These are phyloP conservation scores for Musa troglodytarum DNA, from an alignment of 176 grass and related monocot species.

Conservation along the genomic window DNA sequence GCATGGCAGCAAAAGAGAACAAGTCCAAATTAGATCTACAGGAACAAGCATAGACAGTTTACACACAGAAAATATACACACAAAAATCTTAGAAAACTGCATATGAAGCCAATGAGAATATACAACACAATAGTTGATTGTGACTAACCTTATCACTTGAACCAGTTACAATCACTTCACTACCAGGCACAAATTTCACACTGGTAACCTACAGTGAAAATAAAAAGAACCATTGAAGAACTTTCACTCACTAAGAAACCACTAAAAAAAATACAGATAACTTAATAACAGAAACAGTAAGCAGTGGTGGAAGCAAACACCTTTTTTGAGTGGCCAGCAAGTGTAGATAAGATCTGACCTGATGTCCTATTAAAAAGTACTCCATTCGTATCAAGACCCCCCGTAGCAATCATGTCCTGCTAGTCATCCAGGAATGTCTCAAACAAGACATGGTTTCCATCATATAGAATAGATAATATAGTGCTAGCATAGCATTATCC, in stretches of 20 bases:
- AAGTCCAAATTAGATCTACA: too few relatives aligned
- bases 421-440: slow-evolving; percentile 1
- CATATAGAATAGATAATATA: too few relatives aligned
- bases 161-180: slow-evolving; percentile 66
- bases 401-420: slow-evolving; percentile 92
- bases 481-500: too few relatives aligned
- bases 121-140: too few relatives aligned
- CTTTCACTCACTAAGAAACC: neutral
- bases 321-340: slow-evolving; percentile 96
- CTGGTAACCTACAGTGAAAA: slow-evolving; percentile 51
- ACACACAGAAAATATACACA: too few relatives aligned
- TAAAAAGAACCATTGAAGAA: slow-evolving; percentile 4
- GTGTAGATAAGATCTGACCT: slow-evolving; percentile 90
- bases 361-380: slow-evolving; percentile 85
- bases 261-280: neutral
- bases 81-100: too few relatives aligned
- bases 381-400: slow-evolving; percentile 84
- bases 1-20: too few relatives aligned
- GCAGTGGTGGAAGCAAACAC: slow-evolving; percentile 22
- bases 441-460: too few relatives aligned
- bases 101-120: neutral
- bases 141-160: slow-evolving; percentile 79
- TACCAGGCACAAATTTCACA: slow-evolving; percentile 78
- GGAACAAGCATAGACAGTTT: too few relatives aligned
- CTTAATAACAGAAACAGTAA: neutral